Percentiles rank a stretch among this genome's conserved stretches.
These are phyloP conservation scores for Metrosideros polymorpha DNA, from an alignment of 441 rosid species.

Conservation along the genomic window DNA sequence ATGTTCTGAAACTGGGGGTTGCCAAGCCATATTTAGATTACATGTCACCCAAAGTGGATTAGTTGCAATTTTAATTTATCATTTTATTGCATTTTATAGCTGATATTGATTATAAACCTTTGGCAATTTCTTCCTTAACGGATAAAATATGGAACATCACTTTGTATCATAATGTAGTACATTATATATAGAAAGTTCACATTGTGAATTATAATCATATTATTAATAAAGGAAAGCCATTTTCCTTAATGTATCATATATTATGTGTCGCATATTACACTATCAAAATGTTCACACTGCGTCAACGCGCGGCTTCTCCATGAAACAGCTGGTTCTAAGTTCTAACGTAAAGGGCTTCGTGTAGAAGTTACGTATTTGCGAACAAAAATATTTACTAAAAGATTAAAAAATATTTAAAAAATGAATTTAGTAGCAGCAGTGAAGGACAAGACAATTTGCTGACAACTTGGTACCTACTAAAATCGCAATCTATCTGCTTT, in stretches of 20 bases:
- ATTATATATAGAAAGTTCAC: too few species aligned
- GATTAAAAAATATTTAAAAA: not conserved
- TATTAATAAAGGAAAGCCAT: too few species aligned
- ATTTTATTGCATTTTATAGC: too few species aligned
- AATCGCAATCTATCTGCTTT: not conserved
- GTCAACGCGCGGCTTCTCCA: not conserved
- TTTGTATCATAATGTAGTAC: not conserved
- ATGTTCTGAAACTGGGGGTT: too few species aligned
- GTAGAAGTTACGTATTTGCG: not conserved
- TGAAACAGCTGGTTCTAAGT: not conserved
- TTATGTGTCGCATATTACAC: too few species aligned
- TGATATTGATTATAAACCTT: not conserved
- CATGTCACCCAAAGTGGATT: too few species aligned
- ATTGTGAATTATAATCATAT: too few species aligned
- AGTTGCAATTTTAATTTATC: not conserved
- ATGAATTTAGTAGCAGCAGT: not conserved
- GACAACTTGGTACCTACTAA: not conserved
- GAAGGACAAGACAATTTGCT: not conserved
- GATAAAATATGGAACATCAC: not conserved
- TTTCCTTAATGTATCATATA: too few species aligned
- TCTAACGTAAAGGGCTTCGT: not conserved
- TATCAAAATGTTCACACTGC: not conserved
- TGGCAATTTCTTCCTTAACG: not conserved
- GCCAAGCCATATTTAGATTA: too few species aligned
- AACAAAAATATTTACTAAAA: too few species aligned